Conservation (phyloP, 2,329 filamentous ascomycete genomes). For the Aspergillus fumigatiaffinis region DNA sequence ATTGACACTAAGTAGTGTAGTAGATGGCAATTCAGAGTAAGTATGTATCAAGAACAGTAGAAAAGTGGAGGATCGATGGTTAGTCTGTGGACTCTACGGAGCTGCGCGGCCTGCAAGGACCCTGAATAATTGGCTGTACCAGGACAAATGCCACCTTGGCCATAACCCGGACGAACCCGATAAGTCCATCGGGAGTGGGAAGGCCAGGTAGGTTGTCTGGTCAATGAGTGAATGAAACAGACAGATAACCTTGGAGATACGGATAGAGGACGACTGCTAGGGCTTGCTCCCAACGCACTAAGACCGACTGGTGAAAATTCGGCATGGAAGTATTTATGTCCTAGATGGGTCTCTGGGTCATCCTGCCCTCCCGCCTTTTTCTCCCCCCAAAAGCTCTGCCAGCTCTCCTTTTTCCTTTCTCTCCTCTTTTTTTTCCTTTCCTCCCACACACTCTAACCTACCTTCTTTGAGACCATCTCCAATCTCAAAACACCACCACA, state of each 20-base stretch:
- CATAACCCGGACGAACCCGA: slow-evolving; percentile 21
- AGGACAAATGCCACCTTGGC: slow-evolving; percentile 12
- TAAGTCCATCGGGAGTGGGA: neutral
- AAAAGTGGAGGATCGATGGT: slow-evolving; percentile 10
- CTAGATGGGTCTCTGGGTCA: slow-evolving; percentile 21
- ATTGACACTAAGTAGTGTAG: neutral
- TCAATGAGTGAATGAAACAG: neutral
- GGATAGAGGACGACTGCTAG: neutral
- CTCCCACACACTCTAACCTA: slow-evolving; percentile 14
- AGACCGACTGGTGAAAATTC: slow-evolving; percentile 35
- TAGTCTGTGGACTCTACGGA: slow-evolving; percentile 6
- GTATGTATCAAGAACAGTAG: neutral
- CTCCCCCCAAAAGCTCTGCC: slow-evolving; percentile 15
- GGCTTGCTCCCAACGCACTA: slow-evolving; percentile 22
- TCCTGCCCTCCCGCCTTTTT: slow-evolving; percentile 25
- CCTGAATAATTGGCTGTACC: slow-evolving; percentile 15
- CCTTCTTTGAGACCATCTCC: slow-evolving; percentile 31
- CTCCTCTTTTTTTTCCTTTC: slow-evolving; percentile 16
- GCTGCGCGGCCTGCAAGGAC: slow-evolving; percentile 4
- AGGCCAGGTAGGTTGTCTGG: neutral
- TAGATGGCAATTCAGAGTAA: neutral
- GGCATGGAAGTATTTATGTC: slow-evolving; percentile 37
- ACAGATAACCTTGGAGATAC: slow-evolving; percentile 6
- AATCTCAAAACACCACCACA: slow-evolving; percentile 34
- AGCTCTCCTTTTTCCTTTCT: slow-evolving; percentile 5